These are phyloP conservation scores for Skeletonema tropicum DNA, from an alignment of 108 stramenopile genomes.

Conservation along the genomic window DNA sequence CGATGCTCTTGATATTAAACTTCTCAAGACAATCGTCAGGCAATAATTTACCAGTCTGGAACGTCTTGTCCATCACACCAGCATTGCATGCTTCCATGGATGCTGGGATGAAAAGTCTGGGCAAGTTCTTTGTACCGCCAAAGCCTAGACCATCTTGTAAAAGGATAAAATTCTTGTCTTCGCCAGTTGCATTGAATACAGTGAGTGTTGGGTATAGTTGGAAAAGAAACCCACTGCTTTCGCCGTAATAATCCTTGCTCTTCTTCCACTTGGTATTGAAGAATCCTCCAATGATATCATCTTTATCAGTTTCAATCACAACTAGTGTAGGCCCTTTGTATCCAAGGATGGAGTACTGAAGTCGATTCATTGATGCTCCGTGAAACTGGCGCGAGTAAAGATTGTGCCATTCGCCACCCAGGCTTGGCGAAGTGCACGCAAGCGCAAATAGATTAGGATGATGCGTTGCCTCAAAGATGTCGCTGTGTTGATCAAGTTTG, in stretches of 20 bases:
- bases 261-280: slow-evolving; percentile 43
- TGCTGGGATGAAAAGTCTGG: slow-evolving; percentile 48
- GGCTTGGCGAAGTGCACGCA: slow-evolving; percentile 34
- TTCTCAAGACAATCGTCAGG: slow-evolving; percentile 43
- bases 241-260: slow-evolving; percentile 40
- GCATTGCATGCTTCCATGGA: slow-evolving; percentile 44
- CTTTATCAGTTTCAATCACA: slow-evolving; percentile 43
- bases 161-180: slow-evolving; percentile 41
- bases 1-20: slow-evolving; percentile 47
- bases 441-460: slow-evolving; percentile 43
- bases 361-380: slow-evolving; percentile 48
- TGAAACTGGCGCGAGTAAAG: slow-evolving; percentile 44
- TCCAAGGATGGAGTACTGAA: slow-evolving; percentile 45
- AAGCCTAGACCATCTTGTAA: slow-evolving; percentile 51
- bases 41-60: slow-evolving; percentile 36
- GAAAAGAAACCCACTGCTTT: slow-evolving; percentile 43
- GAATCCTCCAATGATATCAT: slow-evolving; percentile 42
- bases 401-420: slow-evolving; percentile 47
- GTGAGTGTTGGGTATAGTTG: slow-evolving; percentile 39
- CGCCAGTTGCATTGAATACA: slow-evolving; percentile 39
- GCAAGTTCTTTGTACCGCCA: slow-evolving; percentile 43
- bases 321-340: slow-evolving; percentile 40
- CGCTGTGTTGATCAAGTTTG: slow-evolving; percentile 38
- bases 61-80: slow-evolving; percentile 52
- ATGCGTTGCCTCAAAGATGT: slow-evolving; percentile 31